Evolutionary conservation across 306 rosid genomes (phyloP).

Genomic region (Malus sieversii): DNA sequence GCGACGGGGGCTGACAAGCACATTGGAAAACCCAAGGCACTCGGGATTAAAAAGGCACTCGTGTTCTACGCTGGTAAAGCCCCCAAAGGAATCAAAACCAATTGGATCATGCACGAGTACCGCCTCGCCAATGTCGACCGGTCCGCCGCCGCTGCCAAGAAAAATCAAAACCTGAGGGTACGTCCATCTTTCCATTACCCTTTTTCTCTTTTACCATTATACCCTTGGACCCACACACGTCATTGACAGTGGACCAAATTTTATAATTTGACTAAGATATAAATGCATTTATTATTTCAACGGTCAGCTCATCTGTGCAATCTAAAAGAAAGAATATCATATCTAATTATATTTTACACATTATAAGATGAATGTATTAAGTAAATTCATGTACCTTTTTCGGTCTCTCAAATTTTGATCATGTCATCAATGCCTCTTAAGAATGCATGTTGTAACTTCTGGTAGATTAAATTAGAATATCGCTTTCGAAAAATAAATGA

Average conservation of each 20-base stretch:
- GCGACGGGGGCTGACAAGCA: conserved; percentile 97
- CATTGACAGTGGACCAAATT: not conserved
- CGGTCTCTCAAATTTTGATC: not conserved
- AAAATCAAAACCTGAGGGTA: conserved; percentile 63
- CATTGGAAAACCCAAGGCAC: conserved; percentile 69
- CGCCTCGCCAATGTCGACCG: conserved; percentile 93
- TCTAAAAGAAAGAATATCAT: too few species aligned
- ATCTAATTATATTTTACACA: too few species aligned
- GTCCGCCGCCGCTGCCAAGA: conserved; percentile 47
- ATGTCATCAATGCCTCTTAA: not conserved
- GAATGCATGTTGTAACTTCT: too few species aligned
- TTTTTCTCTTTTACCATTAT: not conserved
- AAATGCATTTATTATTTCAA: too few species aligned
- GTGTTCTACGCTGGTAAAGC: conserved; percentile 92
- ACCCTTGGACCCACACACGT: not conserved
- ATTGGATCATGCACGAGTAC: conserved; percentile 98
- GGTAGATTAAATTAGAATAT: too few species aligned
- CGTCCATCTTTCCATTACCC: not conserved
- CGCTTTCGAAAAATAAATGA: too few species aligned
- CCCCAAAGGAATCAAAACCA: conserved; percentile 76
- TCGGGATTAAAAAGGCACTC: conserved; percentile 85
- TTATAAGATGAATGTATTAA: too few species aligned
- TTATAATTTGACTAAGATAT: too few species aligned
- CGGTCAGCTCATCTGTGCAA: too few species aligned
- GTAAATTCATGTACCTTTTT: too few species aligned